A percentile compares a stretch with the other conserved stretches of the same genome.
These are phyloP conservation scores for Groenewaldozyma salmanticensis DNA, from an alignment of 805 yeast species.

Conservation along the genomic window DNA sequence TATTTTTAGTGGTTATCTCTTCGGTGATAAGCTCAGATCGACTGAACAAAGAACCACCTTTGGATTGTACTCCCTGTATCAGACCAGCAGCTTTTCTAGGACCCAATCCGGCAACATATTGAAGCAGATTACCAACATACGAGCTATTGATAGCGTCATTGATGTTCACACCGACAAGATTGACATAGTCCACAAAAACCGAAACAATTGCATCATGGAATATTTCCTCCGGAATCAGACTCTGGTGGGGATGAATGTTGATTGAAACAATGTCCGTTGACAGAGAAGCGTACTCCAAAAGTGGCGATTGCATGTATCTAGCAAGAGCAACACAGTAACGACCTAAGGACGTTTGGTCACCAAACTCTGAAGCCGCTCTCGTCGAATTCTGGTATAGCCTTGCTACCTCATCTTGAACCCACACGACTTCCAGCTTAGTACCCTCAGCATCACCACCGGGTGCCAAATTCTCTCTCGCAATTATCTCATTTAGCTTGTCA, in stretches of 20 bases:
- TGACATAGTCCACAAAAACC: constrained; percentile 80
- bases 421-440: constrained; percentile 52
- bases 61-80: constrained; percentile 64
- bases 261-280: constrained; percentile 65
- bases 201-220: constrained; percentile 62
- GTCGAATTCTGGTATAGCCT: constrained; percentile 73
- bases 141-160: constrained; percentile 77
- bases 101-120: constrained; percentile 84
- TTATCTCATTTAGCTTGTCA: constrained; percentile 42
- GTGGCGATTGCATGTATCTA: constrained; percentile 87
- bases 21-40: constrained; percentile 79
- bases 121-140: constrained; percentile 61
- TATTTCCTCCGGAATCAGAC: constrained; percentile 52
- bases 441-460: constrained; percentile 27
- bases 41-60: constrained; percentile 51
- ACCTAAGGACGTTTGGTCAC: constrained; percentile 72
- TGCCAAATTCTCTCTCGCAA: constrained; percentile 43
- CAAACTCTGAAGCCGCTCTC: constrained; percentile 66
- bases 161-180: constrained; percentile 87
- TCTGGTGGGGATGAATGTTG: constrained; percentile 57
- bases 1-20: constrained; percentile 65
- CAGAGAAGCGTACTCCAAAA: constrained; percentile 76
- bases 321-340: constrained; percentile 85
- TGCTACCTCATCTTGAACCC: constrained; percentile 92
- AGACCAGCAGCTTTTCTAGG: constrained; percentile 90